Evolutionary conservation across 768 basidiomycete species (phyloP).

Genomic region (Psilocybe azurescens): DNA sequence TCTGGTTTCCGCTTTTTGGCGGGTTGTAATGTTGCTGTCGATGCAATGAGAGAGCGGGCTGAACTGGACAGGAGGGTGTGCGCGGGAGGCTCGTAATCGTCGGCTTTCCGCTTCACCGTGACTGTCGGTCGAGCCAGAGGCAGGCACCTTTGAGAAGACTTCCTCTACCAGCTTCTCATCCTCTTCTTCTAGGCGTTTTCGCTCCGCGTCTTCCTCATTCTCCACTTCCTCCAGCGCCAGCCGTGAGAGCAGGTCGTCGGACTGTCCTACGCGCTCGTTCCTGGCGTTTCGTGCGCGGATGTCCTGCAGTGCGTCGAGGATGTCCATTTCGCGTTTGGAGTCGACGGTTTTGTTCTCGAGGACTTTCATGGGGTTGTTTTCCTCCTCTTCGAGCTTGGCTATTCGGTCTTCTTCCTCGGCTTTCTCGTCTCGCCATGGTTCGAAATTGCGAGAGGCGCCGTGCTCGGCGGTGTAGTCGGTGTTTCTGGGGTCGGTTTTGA

Average conservation of each 20-base stretch:
- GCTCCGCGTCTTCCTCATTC: conserved; percentile 75
- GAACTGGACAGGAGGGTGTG: conserved; percentile 72
- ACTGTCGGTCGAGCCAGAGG: conserved; percentile 36
- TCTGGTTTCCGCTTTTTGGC: conserved; percentile 69
- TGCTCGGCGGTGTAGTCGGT: conserved; percentile 95
- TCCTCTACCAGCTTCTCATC: conserved; percentile 90
- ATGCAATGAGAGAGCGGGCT: conserved; percentile 59
- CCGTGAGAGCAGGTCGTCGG: conserved; percentile 70
- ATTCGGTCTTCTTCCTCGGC: conserved; percentile 83
- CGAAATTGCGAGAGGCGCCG: conserved; percentile 96
- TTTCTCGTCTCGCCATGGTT: conserved; percentile 91
- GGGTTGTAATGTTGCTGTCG: conserved; percentile 45
- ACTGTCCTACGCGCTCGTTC: conserved; percentile 84
- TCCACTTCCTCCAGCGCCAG: conserved; percentile 73
- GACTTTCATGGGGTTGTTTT: conserved; percentile 97
- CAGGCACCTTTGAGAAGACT: conserved; percentile 76
- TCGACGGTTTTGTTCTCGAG: conserved; percentile 92
- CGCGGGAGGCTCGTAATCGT: conserved; percentile 74
- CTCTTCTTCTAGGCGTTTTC: conserved; percentile 80
- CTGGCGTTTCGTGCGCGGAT: conserved; percentile 86
- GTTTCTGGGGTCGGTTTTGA: conserved; percentile 99
- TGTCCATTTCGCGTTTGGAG: conserved; percentile 98
- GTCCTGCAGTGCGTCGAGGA: conserved; percentile 94
- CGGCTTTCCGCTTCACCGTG: conserved; percentile 89
- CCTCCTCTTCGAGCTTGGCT: conserved; percentile 87